These are phyloP conservation scores for Aspergillus ellipticus DNA, from an alignment of 495 filamentous ascomycete species.

Conservation along the genomic window DNA sequence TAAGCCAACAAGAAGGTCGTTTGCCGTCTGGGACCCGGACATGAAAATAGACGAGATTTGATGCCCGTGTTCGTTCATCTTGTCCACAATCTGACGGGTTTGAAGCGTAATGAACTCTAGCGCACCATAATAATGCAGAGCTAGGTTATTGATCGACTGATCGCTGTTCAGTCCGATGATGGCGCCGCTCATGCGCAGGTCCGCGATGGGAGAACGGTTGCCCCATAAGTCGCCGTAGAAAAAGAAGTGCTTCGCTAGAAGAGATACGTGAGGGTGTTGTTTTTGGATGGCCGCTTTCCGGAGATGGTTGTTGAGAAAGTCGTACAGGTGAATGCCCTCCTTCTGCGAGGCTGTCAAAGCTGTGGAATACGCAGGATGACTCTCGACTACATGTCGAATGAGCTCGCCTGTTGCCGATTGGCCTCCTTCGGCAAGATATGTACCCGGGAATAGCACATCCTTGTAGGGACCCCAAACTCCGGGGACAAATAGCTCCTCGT, in stretches of 20 bases:
- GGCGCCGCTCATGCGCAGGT: slow-evolving; percentile 84
- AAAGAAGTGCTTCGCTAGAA: slow-evolving; percentile 85
- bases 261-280: slow-evolving; percentile 68
- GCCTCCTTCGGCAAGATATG: slow-evolving; percentile 93
- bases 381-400: slow-evolving; percentile 86
- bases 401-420: slow-evolving; percentile 93
- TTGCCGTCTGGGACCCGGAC: slow-evolving; percentile 94
- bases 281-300: slow-evolving; percentile 61
- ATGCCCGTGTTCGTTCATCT: slow-evolving; percentile 83
- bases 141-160: slow-evolving; percentile 75
- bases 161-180: slow-evolving; percentile 81
- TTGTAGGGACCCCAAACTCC: slow-evolving; percentile 96
- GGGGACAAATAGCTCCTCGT: slow-evolving; percentile 80
- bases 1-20: slow-evolving; percentile 80
- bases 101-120: slow-evolving; percentile 97
- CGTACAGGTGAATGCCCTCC: slow-evolving; percentile 79
- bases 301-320: slow-evolving; percentile 86
- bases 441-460: slow-evolving; percentile 82
- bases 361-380: slow-evolving; percentile 78
- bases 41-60: slow-evolving; percentile 88
- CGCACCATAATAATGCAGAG: slow-evolving; percentile 84
- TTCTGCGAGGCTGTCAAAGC: slow-evolving; percentile 68
- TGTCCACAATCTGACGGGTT: slow-evolving; percentile 87
- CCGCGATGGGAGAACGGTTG: slow-evolving; percentile 87
- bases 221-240: slow-evolving; percentile 97